phyloP scores from a whole-genome alignment of 495 filamentous ascomycete genomes.

The Penicillium waksmanii region DNA sequence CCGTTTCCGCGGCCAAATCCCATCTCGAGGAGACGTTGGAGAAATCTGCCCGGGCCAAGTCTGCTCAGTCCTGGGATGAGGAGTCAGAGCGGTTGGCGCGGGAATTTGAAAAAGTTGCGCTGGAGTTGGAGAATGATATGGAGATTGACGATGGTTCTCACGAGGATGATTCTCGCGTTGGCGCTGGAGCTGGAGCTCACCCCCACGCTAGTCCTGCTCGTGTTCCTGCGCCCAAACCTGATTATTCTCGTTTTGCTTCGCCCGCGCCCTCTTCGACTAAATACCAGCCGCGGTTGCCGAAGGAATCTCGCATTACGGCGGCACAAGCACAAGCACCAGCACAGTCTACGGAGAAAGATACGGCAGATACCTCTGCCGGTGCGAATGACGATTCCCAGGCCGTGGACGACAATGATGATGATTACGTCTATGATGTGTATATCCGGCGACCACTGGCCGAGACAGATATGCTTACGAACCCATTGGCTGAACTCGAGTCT shows the following conservation, averaged over 20 bases:
- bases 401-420: slow-evolving; percentile 49
- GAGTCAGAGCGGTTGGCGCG: slow-evolving; percentile 47
- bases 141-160: slow-evolving; percentile 6
- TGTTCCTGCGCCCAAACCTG: neutral
- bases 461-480: slow-evolving; percentile 35
- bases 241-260: slow-evolving; percentile 3
- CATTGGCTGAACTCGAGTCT: slow-evolving; percentile 32
- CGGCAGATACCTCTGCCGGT: slow-evolving; percentile 12
- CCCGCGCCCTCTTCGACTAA: slow-evolving; percentile 39
- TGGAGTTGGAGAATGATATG: slow-evolving; percentile 43
- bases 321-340: slow-evolving; percentile 17
- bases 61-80: slow-evolving; percentile 44
- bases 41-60: slow-evolving; percentile 37
- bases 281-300: slow-evolving; percentile 41
- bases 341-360: neutral
- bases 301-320: slow-evolving; percentile 27
- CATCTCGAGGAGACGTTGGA: slow-evolving; percentile 41
- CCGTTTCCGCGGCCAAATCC: slow-evolving; percentile 46
- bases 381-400: slow-evolving; percentile 18
- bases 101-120: slow-evolving; percentile 52
- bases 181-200: neutral
- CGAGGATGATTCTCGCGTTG: neutral
- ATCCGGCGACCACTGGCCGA: slow-evolving; percentile 50
- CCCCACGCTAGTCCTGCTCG: neutral
- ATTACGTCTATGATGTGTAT: slow-evolving; percentile 69